Evolutionary conservation across 2,329 filamentous ascomycete species (phyloP), one percentile per base, ranked within the genome.

Genomic region (Teratosphaeria gauchensis): DNA sequence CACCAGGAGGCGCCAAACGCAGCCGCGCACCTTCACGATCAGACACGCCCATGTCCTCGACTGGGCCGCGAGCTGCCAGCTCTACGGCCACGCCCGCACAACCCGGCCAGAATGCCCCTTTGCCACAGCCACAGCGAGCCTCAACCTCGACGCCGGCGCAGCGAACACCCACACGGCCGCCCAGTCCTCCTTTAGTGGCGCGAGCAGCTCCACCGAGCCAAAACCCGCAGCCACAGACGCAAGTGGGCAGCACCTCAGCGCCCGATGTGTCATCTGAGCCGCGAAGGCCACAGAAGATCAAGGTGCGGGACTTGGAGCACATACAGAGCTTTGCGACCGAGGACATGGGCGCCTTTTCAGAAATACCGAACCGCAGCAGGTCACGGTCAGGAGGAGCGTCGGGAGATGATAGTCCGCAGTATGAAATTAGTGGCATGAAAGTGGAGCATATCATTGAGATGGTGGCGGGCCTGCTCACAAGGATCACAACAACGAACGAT

Each of bases 381-480:
- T 65, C 75, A 48, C 69, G 73, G 53, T 74, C 75, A 46, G 73
- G 76, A 62, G 72, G 75, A 75, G 70, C 74, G 32, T 70, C 75
- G 66, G 76, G 76, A 62, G 77, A 79, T 56, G 81, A 84, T 61
- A 76, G 78, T 2, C 80, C 82, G 58, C 83, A 86, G 71, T 99
- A 96, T 72, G 94, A 97, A 74, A 96, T 99, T 67, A 96, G 92
- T 75, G 89, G 85, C 56, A 97, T 99, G 92, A 94, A 94, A 56
- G 95, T 97, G 58, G 85, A 88, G 64, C 92, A 99, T 71, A 90
- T 99, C 66, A 99, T 99, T 71, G 92, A 97, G 74, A 97, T 99
- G 94, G 94, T 99, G 3, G 94, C 94, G 4, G 94, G 92, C 6
- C 82, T 99, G 28, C 79, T 99, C 62, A 96, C 92, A 58, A 97